These are phyloP conservation scores for Chloranthus sessilifolius DNA, from an alignment of 164 flowering plant species.

Conservation along the genomic window DNA sequence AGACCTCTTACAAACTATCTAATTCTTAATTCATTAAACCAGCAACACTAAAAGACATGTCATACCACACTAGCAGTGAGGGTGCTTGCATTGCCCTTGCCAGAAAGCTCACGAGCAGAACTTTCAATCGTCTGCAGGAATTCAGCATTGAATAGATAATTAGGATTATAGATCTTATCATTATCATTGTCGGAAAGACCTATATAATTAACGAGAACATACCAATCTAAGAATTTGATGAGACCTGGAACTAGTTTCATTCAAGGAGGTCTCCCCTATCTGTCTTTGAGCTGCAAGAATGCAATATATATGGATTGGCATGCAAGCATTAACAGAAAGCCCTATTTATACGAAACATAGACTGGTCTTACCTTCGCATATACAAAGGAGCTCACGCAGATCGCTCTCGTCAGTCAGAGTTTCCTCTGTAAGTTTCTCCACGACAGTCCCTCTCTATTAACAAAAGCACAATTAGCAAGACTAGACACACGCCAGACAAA, in stretches of 20 bases:
- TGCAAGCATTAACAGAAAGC: too few relatives aligned
- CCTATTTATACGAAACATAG: too few relatives aligned
- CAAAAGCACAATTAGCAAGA: slow-evolving; percentile 5
- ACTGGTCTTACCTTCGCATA: slow-evolving; percentile 66
- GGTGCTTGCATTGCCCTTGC: slow-evolving; percentile 49
- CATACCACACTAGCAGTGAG: slow-evolving; percentile 86
- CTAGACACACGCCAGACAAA: background rate
- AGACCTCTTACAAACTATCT: too few relatives aligned
- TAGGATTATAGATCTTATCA: too few relatives aligned
- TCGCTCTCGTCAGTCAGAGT: slow-evolving; percentile 56
- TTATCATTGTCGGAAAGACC: too few relatives aligned
- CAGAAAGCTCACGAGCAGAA: slow-evolving; percentile 47
- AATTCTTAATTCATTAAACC: too few relatives aligned
- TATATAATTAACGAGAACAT: slow-evolving; percentile 9
- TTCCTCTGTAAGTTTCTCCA: slow-evolving; percentile 82
- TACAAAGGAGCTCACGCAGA: slow-evolving; percentile 59
- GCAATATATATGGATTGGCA: background rate
- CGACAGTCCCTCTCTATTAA: slow-evolving; percentile 79
- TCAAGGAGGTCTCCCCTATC: slow-evolving; percentile 81
- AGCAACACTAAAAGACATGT: too few relatives aligned
- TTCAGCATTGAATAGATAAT: slow-evolving; percentile 1
- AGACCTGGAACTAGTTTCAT: slow-evolving; percentile 95
- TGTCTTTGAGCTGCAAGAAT: slow-evolving; percentile 72
- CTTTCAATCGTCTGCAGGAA: slow-evolving; percentile 77
- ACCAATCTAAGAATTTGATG: slow-evolving; percentile 96